These are phyloP conservation scores for Thelonectria olida DNA, from an alignment of 2,329 filamentous ascomycete species.

Conservation along the genomic window DNA sequence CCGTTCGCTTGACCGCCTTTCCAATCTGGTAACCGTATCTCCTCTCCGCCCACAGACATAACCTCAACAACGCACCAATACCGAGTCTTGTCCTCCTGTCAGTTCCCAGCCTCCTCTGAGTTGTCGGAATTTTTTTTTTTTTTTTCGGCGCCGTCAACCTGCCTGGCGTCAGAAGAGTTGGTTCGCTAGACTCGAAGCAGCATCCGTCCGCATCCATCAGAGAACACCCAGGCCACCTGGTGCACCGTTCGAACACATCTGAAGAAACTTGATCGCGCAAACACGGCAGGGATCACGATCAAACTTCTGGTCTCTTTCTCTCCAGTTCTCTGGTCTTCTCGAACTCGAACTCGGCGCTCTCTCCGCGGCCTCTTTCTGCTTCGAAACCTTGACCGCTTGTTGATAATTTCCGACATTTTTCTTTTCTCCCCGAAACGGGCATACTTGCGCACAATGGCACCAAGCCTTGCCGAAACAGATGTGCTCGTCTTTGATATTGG, in stretches of 20 bases:
- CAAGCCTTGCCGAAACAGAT: conserved; percentile 42
- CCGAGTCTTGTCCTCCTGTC: not conserved
- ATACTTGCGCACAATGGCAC: conserved; percentile 28
- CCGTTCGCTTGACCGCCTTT: conserved; percentile 37
- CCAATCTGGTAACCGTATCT: conserved; percentile 29
- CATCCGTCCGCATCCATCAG: conserved; percentile 32
- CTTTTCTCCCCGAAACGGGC: conserved; percentile 21
- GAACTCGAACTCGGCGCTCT: not conserved
- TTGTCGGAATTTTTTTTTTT: not conserved
- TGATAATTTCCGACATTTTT: conserved; percentile 25
- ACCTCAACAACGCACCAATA: conserved; percentile 1
- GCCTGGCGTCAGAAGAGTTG: not conserved
- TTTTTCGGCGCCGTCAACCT: not conserved
- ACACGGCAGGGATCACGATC: conserved; percentile 13
- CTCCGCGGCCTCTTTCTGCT: conserved; percentile 11
- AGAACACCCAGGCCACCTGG: conserved; percentile 33
- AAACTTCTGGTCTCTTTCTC: not conserved
- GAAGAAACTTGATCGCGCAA: conserved; percentile 6
- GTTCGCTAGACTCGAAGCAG: conserved; percentile 25
- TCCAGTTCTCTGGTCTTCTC: not conserved
- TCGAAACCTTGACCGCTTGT: conserved; percentile 20
- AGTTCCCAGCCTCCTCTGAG: conserved; percentile 11
- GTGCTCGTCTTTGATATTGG: conserved; percentile 50
- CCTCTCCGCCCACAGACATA: not conserved
- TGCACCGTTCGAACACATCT: conserved; percentile 9